A percentile compares a stretch with the other conserved stretches of the same genome.
These are phyloP conservation scores for Neurospora sp. DNA, from an alignment of 495 filamentous ascomycete genomes.

Conservation along the genomic window DNA sequence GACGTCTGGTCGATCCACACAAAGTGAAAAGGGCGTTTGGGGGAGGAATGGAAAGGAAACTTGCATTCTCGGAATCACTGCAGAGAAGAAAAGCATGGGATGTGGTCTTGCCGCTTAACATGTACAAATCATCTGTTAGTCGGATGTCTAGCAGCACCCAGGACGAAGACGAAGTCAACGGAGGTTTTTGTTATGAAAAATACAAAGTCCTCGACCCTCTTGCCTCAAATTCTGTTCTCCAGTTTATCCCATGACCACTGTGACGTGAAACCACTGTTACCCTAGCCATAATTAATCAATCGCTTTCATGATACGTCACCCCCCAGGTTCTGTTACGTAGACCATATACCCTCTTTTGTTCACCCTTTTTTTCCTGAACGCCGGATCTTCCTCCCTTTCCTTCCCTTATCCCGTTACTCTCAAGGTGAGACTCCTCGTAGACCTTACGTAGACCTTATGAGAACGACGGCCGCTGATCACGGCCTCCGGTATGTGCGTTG, in stretches of 20 bases:
- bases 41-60: constrained; percentile 27
- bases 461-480: background rate
- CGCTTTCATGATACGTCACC: background rate
- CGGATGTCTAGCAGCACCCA: background rate
- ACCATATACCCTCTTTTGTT: background rate
- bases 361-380: background rate
- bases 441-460: background rate
- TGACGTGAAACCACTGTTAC: background rate
- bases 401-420: background rate
- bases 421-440: background rate
- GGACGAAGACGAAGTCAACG: background rate
- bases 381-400: background rate
- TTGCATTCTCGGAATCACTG: constrained; percentile 18
- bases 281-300: background rate
- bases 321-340: background rate
- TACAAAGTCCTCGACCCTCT: background rate
- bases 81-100: constrained; percentile 2
- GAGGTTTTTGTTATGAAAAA: background rate
- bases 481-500: background rate
- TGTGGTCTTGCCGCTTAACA: background rate
- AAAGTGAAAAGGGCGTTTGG: constrained; percentile 8
- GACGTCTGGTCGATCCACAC: background rate
- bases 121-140: background rate
- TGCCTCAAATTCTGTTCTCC: background rate
- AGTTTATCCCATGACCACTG: background rate